phyloP scores from a whole-genome alignment of 768 basidiomycete genomes.

The Trametes maxima region DNA sequence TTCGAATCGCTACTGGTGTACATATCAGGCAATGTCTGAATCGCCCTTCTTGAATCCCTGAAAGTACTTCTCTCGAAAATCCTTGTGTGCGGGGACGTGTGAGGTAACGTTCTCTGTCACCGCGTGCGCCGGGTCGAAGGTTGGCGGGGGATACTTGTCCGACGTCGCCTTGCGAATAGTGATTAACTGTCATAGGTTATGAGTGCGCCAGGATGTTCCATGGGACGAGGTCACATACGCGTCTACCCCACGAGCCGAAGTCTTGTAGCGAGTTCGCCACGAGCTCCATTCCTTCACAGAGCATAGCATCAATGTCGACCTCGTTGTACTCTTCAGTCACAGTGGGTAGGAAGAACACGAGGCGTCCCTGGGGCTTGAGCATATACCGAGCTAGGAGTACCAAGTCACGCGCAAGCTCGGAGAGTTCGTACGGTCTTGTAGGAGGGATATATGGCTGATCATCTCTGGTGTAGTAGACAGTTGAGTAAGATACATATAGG shows the following conservation, averaged over 20 bases:
- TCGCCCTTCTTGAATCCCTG: slow-evolving; percentile 65
- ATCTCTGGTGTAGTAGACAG: slow-evolving; percentile 37
- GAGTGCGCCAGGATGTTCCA: not conserved
- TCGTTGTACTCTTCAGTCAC: slow-evolving; percentile 91
- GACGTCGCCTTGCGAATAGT: slow-evolving; percentile 77
- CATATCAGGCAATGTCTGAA: not conserved
- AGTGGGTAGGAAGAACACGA: slow-evolving; percentile 95
- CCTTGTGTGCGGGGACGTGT: slow-evolving; percentile 81
- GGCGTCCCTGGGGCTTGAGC: slow-evolving; percentile 80
- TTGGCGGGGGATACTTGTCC: slow-evolving; percentile 50
- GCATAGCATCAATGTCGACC: slow-evolving; percentile 75
- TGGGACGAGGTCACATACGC: slow-evolving; percentile 53
- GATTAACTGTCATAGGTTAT: slow-evolving; percentile 64
- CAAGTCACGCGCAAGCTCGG: slow-evolving; percentile 78
- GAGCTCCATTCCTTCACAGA: slow-evolving; percentile 87
- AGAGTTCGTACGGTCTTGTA: slow-evolving; percentile 90
- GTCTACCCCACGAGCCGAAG: slow-evolving; percentile 93
- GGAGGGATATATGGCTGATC: slow-evolving; percentile 84
- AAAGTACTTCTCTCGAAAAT: slow-evolving; percentile 89
- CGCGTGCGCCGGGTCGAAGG: slow-evolving; percentile 46
- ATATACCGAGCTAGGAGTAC: slow-evolving; percentile 81
- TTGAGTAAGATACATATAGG: not conserved
- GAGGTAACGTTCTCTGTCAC: slow-evolving; percentile 13
- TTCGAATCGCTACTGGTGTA: not conserved
- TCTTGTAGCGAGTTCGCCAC: slow-evolving; percentile 89